Evolutionary conservation across 1,284 basidiomycete species (phyloP).

Genomic region (Malassezia dermatis): DNA sequence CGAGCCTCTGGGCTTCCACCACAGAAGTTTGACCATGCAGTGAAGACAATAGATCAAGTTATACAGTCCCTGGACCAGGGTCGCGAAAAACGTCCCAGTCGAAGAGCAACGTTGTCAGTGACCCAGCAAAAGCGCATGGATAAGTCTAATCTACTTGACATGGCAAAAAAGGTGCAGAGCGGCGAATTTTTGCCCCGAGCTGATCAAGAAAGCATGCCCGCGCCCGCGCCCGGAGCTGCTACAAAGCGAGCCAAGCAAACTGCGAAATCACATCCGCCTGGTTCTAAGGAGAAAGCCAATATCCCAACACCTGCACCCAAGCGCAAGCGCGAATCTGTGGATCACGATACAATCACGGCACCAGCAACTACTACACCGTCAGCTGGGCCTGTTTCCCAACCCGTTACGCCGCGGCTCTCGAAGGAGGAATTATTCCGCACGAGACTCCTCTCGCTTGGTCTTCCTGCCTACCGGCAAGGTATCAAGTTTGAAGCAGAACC

Average conservation of each 20-base stretch:
- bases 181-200: background rate
- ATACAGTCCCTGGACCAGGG: background rate
- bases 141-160: background rate
- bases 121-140: background rate
- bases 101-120: background rate
- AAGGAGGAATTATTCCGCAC: background rate
- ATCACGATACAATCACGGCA: background rate
- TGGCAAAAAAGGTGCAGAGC: slow-evolving; percentile 5
- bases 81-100: background rate
- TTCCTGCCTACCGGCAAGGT: slow-evolving; percentile 9
- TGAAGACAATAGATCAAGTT: background rate
- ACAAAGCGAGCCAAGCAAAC: background rate
- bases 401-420: background rate
- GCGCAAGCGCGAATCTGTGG: background rate
- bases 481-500: slow-evolving; percentile 13
- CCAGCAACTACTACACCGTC: background rate
- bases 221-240: background rate
- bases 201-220: background rate
- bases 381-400: background rate
- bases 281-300: background rate
- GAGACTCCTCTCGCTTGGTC: slow-evolving; percentile 7
- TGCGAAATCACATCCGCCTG: background rate
- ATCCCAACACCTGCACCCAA: too few relatives aligned
- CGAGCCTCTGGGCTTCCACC: slow-evolving; percentile 12
- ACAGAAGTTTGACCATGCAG: slow-evolving; percentile 1